Evolutionary conservation across 176 grass and related monocot species (phyloP).

Genomic region (sorghum (Sorghum bicolor)): Sorghum_bicolor_NCBIv3 NC_012879.2:5720001-5720500

Average conservation of each 20-base stretch:
- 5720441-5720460: conserved; percentile 36
- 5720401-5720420: conserved; percentile 81
- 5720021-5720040: conserved; percentile 88
- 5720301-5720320: conserved; percentile 51
- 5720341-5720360: conserved; percentile 44
- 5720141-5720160: conserved; percentile 31
- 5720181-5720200: conserved; percentile 47
- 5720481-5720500: conserved; percentile 61
- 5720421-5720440: conserved; percentile 53
- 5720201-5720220: conserved; percentile 68
- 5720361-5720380: conserved; percentile 53
- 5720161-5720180: conserved; percentile 71
- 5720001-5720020: conserved; percentile 53
- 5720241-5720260: conserved; percentile 24
- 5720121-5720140: conserved; percentile 66
- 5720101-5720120: conserved; percentile 83
- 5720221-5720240: conserved; percentile 64
- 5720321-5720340: conserved; percentile 59
- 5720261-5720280: conserved; percentile 11
- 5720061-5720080: conserved; percentile 69
- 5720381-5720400: conserved; percentile 26
- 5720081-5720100: conserved; percentile 80
- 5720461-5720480: conserved; percentile 50
- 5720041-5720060: conserved; percentile 90
- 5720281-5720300: conserved; percentile 86